Base-by-base conservation (phyloP, 2,329 filamentous ascomycete species). In the Aureobasidium subglaciale region DNA sequence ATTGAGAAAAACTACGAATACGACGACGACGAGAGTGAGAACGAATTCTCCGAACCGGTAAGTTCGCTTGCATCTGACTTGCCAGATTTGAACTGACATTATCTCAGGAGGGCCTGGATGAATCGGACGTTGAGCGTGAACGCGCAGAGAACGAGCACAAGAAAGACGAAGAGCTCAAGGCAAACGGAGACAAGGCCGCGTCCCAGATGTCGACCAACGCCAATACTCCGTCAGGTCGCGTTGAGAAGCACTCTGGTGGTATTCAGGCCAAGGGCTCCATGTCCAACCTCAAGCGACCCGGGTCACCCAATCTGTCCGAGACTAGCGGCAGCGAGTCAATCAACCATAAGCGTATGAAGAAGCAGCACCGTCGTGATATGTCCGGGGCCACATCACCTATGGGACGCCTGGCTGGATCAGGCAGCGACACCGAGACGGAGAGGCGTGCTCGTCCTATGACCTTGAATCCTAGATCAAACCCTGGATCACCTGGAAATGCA, bases 311-410 rank as follows among this genome's bases (percentile, higher is more conserved):
- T 61, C 78, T 88, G 29, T 96, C 90, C 2, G 92, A 97, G 68
- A 90, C 90, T 9, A 95, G 90, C 68, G 92, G 90, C 53, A 95
- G 91, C 63, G 92, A 97, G 68, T 92, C 88, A 0, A 83, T 85
- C 22, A 50, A 50, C 18, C 86, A 87, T 61, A 90, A 93, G 73
- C 48, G 57, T 11, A 41, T 60, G 48, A 82, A 87, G 67, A 88
- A 86, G 73, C 87, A 86, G 67, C 79, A 82, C 59, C 70, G 67
- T 2, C 66, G 41, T 34, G 42, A 52, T 78, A 13, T 68, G 75
- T 2, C 81, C 58, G 58, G 59, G 24, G 49, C 61, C 49, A 56
- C 57, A 45, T 61, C 61, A 1, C 60, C 60, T 13, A 52, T 35
- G 25, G 37, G 38, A 16, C 34, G 56, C 66, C 37, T 63, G 46